Conservation (phyloP, 148 eudicot species). For the Rhododendron griersonianum region DNA sequence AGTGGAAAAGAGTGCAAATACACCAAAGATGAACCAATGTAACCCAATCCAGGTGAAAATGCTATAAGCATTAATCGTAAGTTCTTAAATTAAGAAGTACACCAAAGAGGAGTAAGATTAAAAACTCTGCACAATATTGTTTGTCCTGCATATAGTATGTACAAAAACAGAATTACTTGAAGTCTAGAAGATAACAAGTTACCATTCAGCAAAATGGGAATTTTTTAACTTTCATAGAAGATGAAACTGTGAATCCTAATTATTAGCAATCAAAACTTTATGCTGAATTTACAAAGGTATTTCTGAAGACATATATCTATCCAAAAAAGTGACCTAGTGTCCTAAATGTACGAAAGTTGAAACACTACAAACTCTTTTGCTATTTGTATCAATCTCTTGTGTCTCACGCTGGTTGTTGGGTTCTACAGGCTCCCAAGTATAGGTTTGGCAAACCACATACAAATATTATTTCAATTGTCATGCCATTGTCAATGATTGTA, state of each 20-base stretch:
- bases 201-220: neutral
- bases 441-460: neutral
- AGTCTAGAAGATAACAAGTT: neutral
- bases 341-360: neutral
- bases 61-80: neutral
- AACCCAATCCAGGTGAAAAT: neutral
- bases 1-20: too few relatives aligned
- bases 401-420: neutral
- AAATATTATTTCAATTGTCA: neutral
- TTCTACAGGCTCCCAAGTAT: neutral
- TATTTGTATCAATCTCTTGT: neutral
- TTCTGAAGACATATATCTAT: neutral
- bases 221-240: neutral
- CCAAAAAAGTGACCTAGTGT: neutral
- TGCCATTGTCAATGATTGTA: neutral
- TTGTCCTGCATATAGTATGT: neutral
- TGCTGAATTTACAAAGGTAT: neutral
- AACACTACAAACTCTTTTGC: neutral
- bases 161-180: neutral
- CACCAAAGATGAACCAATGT: neutral
- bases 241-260: neutral
- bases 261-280: neutral
- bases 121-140: neutral
- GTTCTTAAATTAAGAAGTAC: neutral
- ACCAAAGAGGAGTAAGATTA: neutral